These are phyloP conservation scores for Solanum chilense DNA, from an alignment of 257 asterid genomes.

Conservation along the genomic window DNA sequence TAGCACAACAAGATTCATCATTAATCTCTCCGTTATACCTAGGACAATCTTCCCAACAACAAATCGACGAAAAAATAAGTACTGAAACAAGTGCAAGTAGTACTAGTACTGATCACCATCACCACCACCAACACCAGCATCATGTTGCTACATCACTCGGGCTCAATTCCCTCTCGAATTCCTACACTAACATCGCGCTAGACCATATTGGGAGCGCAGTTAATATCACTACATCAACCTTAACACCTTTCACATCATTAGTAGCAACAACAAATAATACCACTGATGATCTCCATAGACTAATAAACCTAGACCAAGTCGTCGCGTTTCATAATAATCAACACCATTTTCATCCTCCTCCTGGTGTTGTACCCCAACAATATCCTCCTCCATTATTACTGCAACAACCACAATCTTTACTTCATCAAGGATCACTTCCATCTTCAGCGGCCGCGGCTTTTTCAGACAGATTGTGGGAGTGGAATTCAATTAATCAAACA, in stretches of 20 bases:
- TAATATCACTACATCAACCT: neutral
- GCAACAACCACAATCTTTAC: slow-evolving; percentile 5
- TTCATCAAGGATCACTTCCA: slow-evolving; percentile 22
- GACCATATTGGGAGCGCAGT: neutral
- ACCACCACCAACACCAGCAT: neutral
- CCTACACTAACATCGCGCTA: slow-evolving; percentile 1
- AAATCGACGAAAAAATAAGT: slow-evolving; percentile 19
- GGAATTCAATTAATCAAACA: slow-evolving; percentile 30
- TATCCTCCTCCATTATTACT: slow-evolving; percentile 16
- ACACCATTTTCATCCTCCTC: slow-evolving; percentile 14
- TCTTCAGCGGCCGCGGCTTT: slow-evolving; percentile 3
- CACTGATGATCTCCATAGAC: slow-evolving; percentile 55
- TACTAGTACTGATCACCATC: slow-evolving; percentile 18
- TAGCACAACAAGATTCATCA: neutral
- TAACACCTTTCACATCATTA: slow-evolving; percentile 3
- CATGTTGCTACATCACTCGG: slow-evolving; percentile 31
- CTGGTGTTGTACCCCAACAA: slow-evolving; percentile 12
- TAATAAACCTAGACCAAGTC: slow-evolving; percentile 36
- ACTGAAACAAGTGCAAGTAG: slow-evolving; percentile 45
- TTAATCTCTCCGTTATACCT: neutral
- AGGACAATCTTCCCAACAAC: slow-evolving; percentile 3
- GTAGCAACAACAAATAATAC: slow-evolving; percentile 3
- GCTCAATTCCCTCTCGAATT: slow-evolving; percentile 25
- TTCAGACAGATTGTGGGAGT: slow-evolving; percentile 75
- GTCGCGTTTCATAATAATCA: slow-evolving; percentile 12